Evolutionary conservation across 768 basidiomycete genomes (phyloP).

Genomic region (Termitomyces sp.): DNA sequence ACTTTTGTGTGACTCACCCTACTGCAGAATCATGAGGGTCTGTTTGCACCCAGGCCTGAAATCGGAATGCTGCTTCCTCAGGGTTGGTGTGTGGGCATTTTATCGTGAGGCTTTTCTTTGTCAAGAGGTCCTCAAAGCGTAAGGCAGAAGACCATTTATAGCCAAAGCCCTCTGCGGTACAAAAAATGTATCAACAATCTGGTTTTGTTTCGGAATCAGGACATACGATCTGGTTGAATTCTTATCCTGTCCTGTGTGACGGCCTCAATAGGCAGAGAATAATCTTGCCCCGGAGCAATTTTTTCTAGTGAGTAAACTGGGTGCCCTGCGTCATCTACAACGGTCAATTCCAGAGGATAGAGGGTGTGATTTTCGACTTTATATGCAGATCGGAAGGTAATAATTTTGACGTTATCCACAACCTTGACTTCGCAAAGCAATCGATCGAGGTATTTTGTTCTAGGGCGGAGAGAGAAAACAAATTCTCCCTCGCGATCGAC

Average conservation of each 20-base stretch:
- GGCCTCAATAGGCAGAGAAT: slow-evolving; percentile 85
- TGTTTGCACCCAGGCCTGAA: slow-evolving; percentile 87
- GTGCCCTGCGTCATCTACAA: slow-evolving; percentile 84
- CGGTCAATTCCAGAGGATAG: slow-evolving; percentile 87
- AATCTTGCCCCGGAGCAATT: slow-evolving; percentile 88
- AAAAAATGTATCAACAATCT: neutral
- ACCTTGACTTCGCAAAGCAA: slow-evolving; percentile 88
- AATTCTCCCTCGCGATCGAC: slow-evolving; percentile 95
- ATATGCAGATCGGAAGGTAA: slow-evolving; percentile 91
- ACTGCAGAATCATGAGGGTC: slow-evolving; percentile 49
- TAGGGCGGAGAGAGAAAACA: slow-evolving; percentile 81
- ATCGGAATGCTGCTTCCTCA: slow-evolving; percentile 86
- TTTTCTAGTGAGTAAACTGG: slow-evolving; percentile 79
- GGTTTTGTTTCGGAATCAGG: neutral
- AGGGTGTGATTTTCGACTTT: slow-evolving; percentile 88
- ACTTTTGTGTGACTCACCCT: slow-evolving; percentile 38
- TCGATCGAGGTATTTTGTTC: slow-evolving; percentile 70
- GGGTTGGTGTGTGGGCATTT: slow-evolving; percentile 81
- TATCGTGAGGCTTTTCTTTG: slow-evolving; percentile 67
- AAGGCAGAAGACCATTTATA: slow-evolving; percentile 90
- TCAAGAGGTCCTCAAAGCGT: slow-evolving; percentile 85
- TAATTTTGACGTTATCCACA: slow-evolving; percentile 88
- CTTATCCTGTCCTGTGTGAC: slow-evolving; percentile 79
- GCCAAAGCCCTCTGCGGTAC: slow-evolving; percentile 80
- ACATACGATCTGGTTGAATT: slow-evolving; percentile 89